phyloP scores from a whole-genome alignment of 176 grass and related monocot genomes.

The Leersia perrieri region DNA sequence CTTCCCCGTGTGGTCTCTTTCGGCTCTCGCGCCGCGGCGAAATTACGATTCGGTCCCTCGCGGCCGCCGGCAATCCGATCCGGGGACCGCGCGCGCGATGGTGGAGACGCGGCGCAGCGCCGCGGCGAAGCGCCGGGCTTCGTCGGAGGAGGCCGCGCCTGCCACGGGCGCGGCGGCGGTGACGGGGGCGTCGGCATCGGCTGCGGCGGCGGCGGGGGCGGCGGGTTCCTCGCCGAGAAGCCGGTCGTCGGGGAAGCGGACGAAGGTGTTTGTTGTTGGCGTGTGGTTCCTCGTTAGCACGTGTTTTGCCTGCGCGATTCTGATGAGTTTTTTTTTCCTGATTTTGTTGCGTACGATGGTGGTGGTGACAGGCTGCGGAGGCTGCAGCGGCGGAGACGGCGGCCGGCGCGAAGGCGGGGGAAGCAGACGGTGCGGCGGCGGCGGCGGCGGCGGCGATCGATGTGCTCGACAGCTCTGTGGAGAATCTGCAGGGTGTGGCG shows the following conservation, averaged over 20 bases:
- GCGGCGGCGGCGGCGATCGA: neutral
- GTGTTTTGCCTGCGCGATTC: neutral
- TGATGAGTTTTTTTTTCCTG: constrained; percentile 34
- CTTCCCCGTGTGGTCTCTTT: neutral
- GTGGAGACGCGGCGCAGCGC: constrained; percentile 71
- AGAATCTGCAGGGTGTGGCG: neutral
- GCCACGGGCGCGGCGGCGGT: neutral
- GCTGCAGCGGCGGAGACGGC: neutral
- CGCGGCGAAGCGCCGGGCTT: constrained; percentile 20
- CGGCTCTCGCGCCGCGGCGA: neutral
- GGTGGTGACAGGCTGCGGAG: constrained; percentile 1
- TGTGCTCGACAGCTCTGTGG: constrained; percentile 20
- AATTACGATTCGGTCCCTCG: constrained; percentile 21
- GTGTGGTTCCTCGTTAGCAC: neutral
- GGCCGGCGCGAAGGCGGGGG: neutral
- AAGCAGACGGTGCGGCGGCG: neutral
- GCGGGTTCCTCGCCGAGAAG: neutral
- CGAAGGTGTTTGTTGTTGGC: constrained; percentile 57
- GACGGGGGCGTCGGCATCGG: neutral
- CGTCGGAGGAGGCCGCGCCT: constrained; percentile 25
- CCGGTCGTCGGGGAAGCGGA: constrained; percentile 52
- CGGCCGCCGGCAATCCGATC: constrained; percentile 28
- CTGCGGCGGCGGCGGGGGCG: neutral
- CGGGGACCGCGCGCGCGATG: constrained; percentile 32
- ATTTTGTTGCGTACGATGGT: neutral